Conservation (phyloP, 805 yeast genomes). For the Kuraishia capsulata region DNA sequence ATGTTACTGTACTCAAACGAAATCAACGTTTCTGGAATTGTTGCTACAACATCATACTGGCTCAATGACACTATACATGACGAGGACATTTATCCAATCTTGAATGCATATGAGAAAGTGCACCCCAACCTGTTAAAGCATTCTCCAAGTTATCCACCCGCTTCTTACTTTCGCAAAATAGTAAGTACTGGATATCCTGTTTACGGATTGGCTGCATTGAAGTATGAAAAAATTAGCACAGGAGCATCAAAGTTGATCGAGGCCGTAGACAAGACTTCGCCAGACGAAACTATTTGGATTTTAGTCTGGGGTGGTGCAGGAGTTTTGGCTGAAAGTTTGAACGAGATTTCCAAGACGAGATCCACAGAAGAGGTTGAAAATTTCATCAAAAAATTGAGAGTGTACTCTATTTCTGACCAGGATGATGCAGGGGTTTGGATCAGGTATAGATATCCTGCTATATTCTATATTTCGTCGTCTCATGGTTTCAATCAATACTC, state of each 20-base stretch:
- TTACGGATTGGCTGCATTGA: neutral
- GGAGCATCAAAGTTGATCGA: conserved; percentile 8
- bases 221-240: neutral
- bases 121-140: conserved; percentile 16
- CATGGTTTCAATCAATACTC: conserved; percentile 21
- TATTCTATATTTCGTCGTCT: conserved; percentile 8
- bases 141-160: conserved; percentile 17
- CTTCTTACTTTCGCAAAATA: conserved; percentile 16
- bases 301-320: conserved; percentile 24
- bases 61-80: conserved; percentile 18
- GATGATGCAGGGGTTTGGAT: conserved; percentile 25
- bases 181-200: conserved; percentile 13
- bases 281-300: conserved; percentile 12
- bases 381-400: conserved; percentile 12
- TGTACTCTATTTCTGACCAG: conserved; percentile 23
- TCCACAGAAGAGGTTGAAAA: neutral
- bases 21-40: conserved; percentile 18
- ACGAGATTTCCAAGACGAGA: conserved; percentile 11
- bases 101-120: conserved; percentile 21
- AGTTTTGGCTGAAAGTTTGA: conserved; percentile 21
- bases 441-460: conserved; percentile 15
- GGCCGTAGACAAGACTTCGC: conserved; percentile 12
- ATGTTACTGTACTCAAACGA: conserved; percentile 20
- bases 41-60: conserved; percentile 25
- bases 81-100: conserved; percentile 20